Percentiles rank a stretch among this genome's conserved stretches.
phyloP scores from a whole-genome alignment of 2,329 filamentous ascomycete genomes.

The Paecilomyces sp. region DNA sequence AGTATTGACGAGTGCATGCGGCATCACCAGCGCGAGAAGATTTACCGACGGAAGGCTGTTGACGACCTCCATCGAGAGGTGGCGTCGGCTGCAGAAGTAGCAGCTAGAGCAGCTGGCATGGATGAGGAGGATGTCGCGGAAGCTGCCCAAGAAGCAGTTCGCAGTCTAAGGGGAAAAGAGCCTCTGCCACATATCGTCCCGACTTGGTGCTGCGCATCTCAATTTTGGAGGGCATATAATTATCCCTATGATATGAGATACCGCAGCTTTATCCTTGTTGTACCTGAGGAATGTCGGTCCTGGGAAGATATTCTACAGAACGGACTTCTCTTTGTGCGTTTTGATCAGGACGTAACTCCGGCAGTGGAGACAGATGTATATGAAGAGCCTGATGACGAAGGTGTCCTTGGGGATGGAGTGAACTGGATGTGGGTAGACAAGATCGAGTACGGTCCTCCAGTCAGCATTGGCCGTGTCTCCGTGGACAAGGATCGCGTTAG shows the following conservation, averaged over 20 bases:
- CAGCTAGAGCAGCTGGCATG: background rate
- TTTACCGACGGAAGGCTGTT: background rate
- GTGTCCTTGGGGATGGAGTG: background rate
- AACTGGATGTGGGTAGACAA: slow-evolving; percentile 3
- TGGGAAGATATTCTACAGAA: slow-evolving; percentile 6
- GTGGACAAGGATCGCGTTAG: background rate
- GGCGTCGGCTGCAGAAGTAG: background rate
- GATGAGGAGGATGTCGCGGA: slow-evolving; percentile 2
- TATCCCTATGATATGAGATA: background rate
- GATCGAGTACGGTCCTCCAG: slow-evolving; percentile 1
- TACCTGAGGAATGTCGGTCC: slow-evolving; percentile 1
- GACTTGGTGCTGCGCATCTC: background rate
- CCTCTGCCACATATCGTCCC: background rate
- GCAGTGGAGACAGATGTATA: slow-evolving; percentile 6
- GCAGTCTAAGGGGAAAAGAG: slow-evolving; percentile 1
- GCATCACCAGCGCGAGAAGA: slow-evolving; percentile 9
- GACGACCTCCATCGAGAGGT: slow-evolving; percentile 1
- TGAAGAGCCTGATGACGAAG: slow-evolving; percentile 5
- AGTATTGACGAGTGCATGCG: slow-evolving; percentile 8
- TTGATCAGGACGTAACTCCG: slow-evolving; percentile 6
- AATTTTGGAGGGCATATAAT: background rate
- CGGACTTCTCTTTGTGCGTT: slow-evolving; percentile 5
- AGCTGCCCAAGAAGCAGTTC: slow-evolving; percentile 1
- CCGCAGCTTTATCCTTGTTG: slow-evolving; percentile 2
- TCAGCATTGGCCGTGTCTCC: background rate